These are phyloP conservation scores for Dactylellina drechsleri DNA, from an alignment of 2,329 filamentous ascomycete genomes.

Conservation along the genomic window DNA sequence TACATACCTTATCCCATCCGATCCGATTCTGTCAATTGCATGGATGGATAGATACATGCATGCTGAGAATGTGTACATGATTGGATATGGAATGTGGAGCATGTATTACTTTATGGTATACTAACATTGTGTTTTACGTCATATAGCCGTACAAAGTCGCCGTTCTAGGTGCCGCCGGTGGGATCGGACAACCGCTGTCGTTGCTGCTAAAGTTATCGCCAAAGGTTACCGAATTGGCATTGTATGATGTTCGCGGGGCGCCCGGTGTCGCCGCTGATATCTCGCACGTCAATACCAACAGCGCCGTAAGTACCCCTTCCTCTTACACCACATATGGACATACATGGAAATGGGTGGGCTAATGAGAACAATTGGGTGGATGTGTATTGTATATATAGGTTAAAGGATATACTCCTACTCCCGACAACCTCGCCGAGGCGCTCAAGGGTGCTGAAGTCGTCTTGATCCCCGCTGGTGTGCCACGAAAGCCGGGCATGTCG, in stretches of 20 bases:
- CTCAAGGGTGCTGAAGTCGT: constrained; percentile 92
- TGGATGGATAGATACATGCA: background rate
- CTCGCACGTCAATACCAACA: constrained; percentile 99
- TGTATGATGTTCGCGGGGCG: constrained; percentile 96
- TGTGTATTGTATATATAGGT: constrained; percentile 66
- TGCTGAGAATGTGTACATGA: background rate
- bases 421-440: constrained; percentile 77
- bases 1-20: background rate
- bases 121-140: constrained; percentile 42
- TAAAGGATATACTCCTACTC: constrained; percentile 83
- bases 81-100: background rate
- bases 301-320: constrained; percentile 64
- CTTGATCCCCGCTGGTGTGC: constrained; percentile 97
- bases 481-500: constrained; percentile 99
- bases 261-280: constrained; percentile 98
- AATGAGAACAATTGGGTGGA: background rate
- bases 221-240: constrained; percentile 88
- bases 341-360: constrained; percentile 44
- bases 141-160: constrained; percentile 92
- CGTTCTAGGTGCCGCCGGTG: constrained; percentile 94
- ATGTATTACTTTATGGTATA: too few species aligned
- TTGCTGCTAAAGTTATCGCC: constrained; percentile 99
- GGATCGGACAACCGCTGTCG: constrained; percentile 97
- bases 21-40: background rate
- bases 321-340: background rate